phyloP scores from a whole-genome alignment of 2,329 filamentous ascomycete species.

The Aureobasidium melanogenum region DNA sequence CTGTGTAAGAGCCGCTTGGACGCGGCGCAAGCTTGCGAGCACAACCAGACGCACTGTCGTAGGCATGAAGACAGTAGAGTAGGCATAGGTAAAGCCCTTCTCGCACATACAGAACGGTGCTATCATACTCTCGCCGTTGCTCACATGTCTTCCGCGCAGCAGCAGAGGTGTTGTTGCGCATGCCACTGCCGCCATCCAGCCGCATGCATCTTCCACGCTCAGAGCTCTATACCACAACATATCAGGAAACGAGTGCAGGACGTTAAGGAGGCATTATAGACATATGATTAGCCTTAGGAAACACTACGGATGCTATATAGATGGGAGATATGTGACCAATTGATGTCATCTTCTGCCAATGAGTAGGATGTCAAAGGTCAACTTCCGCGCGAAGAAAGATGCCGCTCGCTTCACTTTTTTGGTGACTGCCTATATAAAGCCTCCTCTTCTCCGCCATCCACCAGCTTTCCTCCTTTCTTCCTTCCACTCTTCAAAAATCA shows the following conservation, averaged over 20 bases:
- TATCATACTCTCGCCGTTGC: not conserved
- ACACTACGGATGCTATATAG: not conserved
- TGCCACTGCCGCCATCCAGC: not conserved
- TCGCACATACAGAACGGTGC: not conserved
- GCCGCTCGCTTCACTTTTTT: not conserved
- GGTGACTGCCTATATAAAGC: not conserved
- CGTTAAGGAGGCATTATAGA: not conserved
- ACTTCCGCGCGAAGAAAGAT: not conserved
- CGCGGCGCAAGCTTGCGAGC: not conserved
- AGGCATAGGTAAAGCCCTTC: not conserved
- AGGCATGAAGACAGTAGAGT: not conserved
- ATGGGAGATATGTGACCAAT: not conserved
- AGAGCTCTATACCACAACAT: not conserved
- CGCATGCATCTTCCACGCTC: not conserved
- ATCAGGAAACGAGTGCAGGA: not conserved
- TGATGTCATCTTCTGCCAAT: too few relatives aligned
- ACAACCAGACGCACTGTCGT: not conserved
- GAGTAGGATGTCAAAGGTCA: not conserved
- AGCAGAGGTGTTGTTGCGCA: not conserved
- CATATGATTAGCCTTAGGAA: not conserved
- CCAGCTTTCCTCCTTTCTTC: not conserved
- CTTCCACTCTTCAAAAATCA: not conserved
- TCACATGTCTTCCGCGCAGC: not conserved
- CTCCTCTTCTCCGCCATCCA: not conserved
- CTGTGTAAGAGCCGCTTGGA: not conserved